Percentiles rank a stretch among this genome's conserved stretches.
Conservation (phyloP, 805 yeast species). For the Candida golubevii region DNA sequence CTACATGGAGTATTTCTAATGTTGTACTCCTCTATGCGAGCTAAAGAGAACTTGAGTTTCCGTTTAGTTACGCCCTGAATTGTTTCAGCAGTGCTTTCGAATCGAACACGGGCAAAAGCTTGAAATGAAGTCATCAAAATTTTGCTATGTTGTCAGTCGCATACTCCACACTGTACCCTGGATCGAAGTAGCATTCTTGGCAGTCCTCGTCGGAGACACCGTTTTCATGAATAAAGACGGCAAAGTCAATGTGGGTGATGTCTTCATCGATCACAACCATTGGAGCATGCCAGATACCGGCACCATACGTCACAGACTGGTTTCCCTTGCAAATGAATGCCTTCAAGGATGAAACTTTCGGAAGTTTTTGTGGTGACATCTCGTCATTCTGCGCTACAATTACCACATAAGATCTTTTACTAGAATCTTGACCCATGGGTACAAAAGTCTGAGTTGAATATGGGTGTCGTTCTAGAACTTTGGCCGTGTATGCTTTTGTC, state of each 20-base stretch:
- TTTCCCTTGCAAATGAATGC: slow-evolving; percentile 79
- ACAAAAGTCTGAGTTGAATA: slow-evolving; percentile 81
- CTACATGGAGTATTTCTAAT: slow-evolving; percentile 28
- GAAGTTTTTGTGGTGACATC: slow-evolving; percentile 37
- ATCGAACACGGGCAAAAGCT: too few relatives aligned
- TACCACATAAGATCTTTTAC: slow-evolving; percentile 60
- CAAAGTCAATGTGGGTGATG: slow-evolving; percentile 60
- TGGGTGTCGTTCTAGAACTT: slow-evolving; percentile 88
- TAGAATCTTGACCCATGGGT: slow-evolving; percentile 71
- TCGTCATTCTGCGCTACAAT: slow-evolving; percentile 64
- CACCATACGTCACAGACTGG: slow-evolving; percentile 86
- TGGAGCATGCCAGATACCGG: slow-evolving; percentile 93
- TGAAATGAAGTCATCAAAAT: not conserved
- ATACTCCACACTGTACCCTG: slow-evolving; percentile 44
- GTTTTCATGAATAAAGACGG: slow-evolving; percentile 83
- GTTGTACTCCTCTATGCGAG: not conserved
- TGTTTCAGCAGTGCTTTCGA: too few relatives aligned
- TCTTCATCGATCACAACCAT: slow-evolving; percentile 76
- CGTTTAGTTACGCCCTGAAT: too few relatives aligned
- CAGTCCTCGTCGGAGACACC: slow-evolving; percentile 77
- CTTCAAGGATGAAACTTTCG: slow-evolving; percentile 54
- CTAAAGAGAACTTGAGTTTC: too few relatives aligned
- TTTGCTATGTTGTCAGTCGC: slow-evolving; percentile 4
- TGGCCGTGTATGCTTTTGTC: slow-evolving; percentile 41
- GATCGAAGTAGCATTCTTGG: slow-evolving; percentile 69